Percentiles rank a stretch among this genome's conserved stretches.
These are phyloP conservation scores for Lactarius psammicola DNA, from an alignment of 768 basidiomycete species.

Conservation along the genomic window DNA sequence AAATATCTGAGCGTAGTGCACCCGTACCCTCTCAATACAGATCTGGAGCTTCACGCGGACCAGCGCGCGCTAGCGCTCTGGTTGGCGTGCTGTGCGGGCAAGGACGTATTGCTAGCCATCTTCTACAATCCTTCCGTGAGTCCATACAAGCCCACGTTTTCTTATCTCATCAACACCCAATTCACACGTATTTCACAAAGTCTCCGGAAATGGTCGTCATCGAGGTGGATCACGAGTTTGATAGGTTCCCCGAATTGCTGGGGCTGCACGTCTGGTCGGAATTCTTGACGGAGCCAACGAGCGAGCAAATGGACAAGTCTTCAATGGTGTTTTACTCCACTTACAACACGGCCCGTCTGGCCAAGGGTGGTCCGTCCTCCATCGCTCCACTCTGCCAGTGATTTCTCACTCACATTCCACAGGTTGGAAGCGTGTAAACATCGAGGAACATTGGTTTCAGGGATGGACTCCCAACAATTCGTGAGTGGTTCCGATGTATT, in stretches of 20 bases:
- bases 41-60: slow-evolving; percentile 43
- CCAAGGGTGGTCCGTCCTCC: slow-evolving; percentile 42
- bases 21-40: slow-evolving; percentile 44
- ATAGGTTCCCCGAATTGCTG: slow-evolving; percentile 38
- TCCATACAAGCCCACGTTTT: slow-evolving; percentile 9
- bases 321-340: slow-evolving; percentile 44
- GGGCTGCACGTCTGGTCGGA: slow-evolving; percentile 46
- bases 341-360: slow-evolving; percentile 39
- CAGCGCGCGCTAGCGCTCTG: slow-evolving; percentile 41
- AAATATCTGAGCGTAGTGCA: slow-evolving; percentile 43
- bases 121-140: slow-evolving; percentile 47
- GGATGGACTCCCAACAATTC: slow-evolving; percentile 34
- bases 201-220: slow-evolving; percentile 47
- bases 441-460: slow-evolving; percentile 46
- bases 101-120: slow-evolving; percentile 39
- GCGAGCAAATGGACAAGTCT: slow-evolving; percentile 34
- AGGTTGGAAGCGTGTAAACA: slow-evolving; percentile 50
- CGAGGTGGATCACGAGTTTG: slow-evolving; percentile 39
- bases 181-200: slow-evolving; percentile 29
- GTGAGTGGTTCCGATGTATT: slow-evolving; percentile 29
- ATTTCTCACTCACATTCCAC: neutral
- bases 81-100: slow-evolving; percentile 43
- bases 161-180: neutral
- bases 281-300: slow-evolving; percentile 37
- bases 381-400: neutral